Base-by-base conservation (phyloP, 1,139 yeast species). In the Yamadazyma conglobata region DNA sequence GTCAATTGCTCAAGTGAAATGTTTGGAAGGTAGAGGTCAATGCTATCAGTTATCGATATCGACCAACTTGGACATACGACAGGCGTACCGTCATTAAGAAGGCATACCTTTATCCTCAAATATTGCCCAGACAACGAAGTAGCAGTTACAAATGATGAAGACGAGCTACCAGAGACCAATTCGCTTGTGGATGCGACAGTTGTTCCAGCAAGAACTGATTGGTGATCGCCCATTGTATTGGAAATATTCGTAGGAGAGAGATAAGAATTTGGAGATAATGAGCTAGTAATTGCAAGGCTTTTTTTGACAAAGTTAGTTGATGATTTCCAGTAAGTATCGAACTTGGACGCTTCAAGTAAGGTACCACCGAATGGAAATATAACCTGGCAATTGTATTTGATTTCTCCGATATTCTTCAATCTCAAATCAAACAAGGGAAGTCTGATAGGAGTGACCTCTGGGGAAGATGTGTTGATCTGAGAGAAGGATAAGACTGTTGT, bases 321-420 rank as follows among this genome's bases (percentile, higher is more conserved):
- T 1, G 95, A 80, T 57, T 89, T 91, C 98, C 98, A 91, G 58
- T 91, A 91, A 0, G 97, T 89, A 50, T 89, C 96, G 52, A 86
- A 89, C 59, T 88, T 86, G 5, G 95, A 80, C 24, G 94, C 85
- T 54, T 89, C 97, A 34, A 91, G 64, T 7, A 95, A 81, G 10
- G 69, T 70, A 4, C 96, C 96, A 4, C 82, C 70, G 55, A 82
- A 91, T n/a, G 98, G 97, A 52, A 79, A 79, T 33, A 91, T 86
- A 6, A 91, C 76, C 47, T 87, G 93, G 58, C 79, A 88, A 39
- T 77, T 76, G 56, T 89, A 83, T 21, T 71, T 72, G 24, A 91
- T 59, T 37, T 81, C 85, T 10, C 98, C 98, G 35, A 89, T 81
- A 33, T 84, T 79, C 47, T 85, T 77, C 44, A 91, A 64, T 42